Evolutionary conservation across 2,329 filamentous ascomycete genomes (phyloP).

Genomic region (Apiospora aurea): DNA sequence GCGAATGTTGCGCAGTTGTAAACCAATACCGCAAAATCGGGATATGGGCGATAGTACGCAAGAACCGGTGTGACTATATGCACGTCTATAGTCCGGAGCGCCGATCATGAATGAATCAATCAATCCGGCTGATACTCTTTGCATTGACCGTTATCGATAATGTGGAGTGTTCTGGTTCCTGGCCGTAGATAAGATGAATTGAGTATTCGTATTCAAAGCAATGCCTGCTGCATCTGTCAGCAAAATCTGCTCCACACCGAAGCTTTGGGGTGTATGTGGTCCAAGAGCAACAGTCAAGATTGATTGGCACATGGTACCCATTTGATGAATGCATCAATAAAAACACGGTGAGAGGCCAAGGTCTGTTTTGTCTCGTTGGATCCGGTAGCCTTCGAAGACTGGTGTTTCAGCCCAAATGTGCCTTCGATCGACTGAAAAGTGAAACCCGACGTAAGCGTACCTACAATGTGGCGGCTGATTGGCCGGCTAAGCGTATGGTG

Average conservation of each 20-base stretch:
- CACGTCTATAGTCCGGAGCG: not conserved
- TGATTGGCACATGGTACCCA: not conserved
- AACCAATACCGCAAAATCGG: not conserved
- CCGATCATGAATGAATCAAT: not conserved
- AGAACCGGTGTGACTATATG: not conserved
- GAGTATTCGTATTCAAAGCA: not conserved
- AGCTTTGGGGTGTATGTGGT: not conserved
- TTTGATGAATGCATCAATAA: not conserved
- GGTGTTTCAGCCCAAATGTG: slow-evolving; percentile 32
- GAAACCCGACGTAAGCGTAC: slow-evolving; percentile 29
- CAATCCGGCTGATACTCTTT: not conserved
- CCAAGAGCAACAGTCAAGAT: not conserved
- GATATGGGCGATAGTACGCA: not conserved
- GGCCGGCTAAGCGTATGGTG: slow-evolving; percentile 31
- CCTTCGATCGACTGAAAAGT: slow-evolving; percentile 15
- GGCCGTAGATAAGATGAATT: not conserved
- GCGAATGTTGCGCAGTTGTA: no score
- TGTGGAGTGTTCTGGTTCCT: not conserved
- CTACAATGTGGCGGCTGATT: slow-evolving; percentile 29
- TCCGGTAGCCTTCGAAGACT: not conserved
- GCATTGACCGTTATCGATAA: not conserved
- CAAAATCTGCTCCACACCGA: not conserved
- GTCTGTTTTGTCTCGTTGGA: not conserved
- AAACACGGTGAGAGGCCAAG: not conserved
- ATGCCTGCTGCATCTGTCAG: not conserved